A percentile compares a stretch with the other conserved stretches of the same genome.
phyloP scores from a whole-genome alignment of 75 land plant genomes.

The Isoetes taiwanensis region DNA sequence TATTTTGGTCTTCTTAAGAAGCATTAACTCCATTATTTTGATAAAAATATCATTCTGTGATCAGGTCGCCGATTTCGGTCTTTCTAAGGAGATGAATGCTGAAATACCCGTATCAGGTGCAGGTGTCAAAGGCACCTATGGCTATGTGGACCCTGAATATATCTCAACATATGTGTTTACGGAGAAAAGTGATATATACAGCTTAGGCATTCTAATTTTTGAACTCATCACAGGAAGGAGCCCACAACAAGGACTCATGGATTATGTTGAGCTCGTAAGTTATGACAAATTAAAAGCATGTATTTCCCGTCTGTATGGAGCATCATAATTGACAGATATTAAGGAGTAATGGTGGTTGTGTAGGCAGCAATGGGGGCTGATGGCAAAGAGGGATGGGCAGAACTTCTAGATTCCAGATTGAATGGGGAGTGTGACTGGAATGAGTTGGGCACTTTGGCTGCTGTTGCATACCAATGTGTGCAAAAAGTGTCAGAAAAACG shows the following conservation, averaged over 20 bases:
- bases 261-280: conserved; percentile 49
- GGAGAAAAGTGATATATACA: conserved; percentile 86
- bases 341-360: neutral
- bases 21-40: too few relatives aligned
- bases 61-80: conserved; percentile 88
- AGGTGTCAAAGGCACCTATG: conserved; percentile 55
- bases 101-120: conserved; percentile 30
- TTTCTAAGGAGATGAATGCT: conserved; percentile 56
- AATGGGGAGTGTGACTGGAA: conserved; percentile 23
- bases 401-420: conserved; percentile 12
- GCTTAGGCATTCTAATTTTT: conserved; percentile 73
- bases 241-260: conserved; percentile 72
- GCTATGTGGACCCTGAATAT: conserved; percentile 83
- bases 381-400: conserved; percentile 10
- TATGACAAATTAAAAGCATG: too few relatives aligned
- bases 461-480: conserved; percentile 55
- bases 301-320: too few relatives aligned
- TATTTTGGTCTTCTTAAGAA: neutral
- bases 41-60: too few relatives aligned
- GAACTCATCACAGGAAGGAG: conserved; percentile 63
- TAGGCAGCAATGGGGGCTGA: conserved; percentile 14
- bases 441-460: conserved; percentile 52
- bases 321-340: too few relatives aligned
- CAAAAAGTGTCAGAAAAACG: conserved; percentile 41
- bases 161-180: conserved; percentile 55